Conservation (phyloP, 805 yeast species). For the Metahyphopichia silvanorum region DNA sequence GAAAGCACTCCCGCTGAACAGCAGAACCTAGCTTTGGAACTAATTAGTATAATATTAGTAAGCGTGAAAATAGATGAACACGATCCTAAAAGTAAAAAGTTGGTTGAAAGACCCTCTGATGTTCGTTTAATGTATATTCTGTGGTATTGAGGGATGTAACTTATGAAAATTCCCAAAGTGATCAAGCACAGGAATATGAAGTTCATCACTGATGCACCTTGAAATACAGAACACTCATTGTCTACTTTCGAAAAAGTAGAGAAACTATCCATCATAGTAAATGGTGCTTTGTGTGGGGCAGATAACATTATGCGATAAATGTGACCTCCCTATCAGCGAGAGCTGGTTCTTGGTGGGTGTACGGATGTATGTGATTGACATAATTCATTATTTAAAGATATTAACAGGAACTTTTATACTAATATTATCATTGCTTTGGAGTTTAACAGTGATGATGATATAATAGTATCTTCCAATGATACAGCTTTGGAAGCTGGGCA, state of each 20-base stretch:
- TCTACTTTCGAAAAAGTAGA: too few relatives aligned
- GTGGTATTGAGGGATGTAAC: slow-evolving; percentile 74
- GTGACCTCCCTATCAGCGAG: too few relatives aligned
- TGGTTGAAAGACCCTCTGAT: slow-evolving; percentile 77
- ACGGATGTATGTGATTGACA: not conserved
- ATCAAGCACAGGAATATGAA: slow-evolving; percentile 50
- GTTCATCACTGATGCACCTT: slow-evolving; percentile 48
- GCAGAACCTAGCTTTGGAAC: slow-evolving; percentile 61
- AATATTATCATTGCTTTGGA: slow-evolving; percentile 17
- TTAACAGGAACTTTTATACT: slow-evolving; percentile 23
- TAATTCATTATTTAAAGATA: too few relatives aligned
- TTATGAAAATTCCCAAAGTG: slow-evolving; percentile 63
- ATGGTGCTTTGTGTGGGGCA: too few relatives aligned
- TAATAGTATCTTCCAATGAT: slow-evolving; percentile 25
- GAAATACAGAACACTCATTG: slow-evolving; percentile 37
- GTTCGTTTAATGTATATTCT: slow-evolving; percentile 55
- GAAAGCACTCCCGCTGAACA: slow-evolving; percentile 45
- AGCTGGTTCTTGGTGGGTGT: not conserved
- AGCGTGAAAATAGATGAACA: slow-evolving; percentile 66
- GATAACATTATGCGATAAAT: too few relatives aligned
- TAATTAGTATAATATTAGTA: slow-evolving; percentile 61
- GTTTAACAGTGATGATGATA: slow-evolving; percentile 14
- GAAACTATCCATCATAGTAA: too few relatives aligned
- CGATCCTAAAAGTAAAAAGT: slow-evolving; percentile 67
- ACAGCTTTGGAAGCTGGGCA: slow-evolving; percentile 28